A percentile compares a stretch with the other conserved stretches of the same genome.
phyloP scores from a whole-genome alignment of 768 basidiomycete species.

The Suillus decipiens region DNA sequence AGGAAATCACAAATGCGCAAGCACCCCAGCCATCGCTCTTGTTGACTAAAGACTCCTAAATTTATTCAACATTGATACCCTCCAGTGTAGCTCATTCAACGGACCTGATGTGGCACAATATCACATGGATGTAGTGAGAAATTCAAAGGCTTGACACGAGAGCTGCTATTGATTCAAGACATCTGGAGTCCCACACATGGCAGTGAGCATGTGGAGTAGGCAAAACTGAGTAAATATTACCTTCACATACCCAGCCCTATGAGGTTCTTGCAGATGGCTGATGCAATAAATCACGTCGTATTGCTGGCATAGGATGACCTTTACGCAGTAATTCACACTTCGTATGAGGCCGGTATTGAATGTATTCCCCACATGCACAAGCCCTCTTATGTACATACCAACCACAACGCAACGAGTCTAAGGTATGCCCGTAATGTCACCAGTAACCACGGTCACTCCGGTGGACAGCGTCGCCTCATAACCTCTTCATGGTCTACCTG shows the following conservation, averaged over 20 bases:
- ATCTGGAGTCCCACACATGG: neutral
- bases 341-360: neutral
- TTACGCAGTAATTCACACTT: neutral
- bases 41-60: neutral
- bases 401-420: neutral
- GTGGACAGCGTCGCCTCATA: neutral
- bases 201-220: neutral
- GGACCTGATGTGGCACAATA: slow-evolving; percentile 3
- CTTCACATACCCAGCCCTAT: neutral
- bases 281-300: neutral
- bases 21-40: neutral
- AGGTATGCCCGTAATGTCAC: neutral
- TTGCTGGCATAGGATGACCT: neutral
- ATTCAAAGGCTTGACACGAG: neutral
- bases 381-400: neutral
- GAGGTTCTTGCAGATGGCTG: neutral
- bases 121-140: neutral
- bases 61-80: neutral
- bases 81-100: slow-evolving; percentile 6
- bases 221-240: neutral
- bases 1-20: slow-evolving; percentile 42
- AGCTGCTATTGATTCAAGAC: neutral
- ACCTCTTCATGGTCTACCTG: neutral
- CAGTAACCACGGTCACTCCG: neutral
- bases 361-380: neutral